These are phyloP conservation scores for Ceratobasidium sp. DNA, from an alignment of 1,284 basidiomycete species.

Conservation along the genomic window DNA sequence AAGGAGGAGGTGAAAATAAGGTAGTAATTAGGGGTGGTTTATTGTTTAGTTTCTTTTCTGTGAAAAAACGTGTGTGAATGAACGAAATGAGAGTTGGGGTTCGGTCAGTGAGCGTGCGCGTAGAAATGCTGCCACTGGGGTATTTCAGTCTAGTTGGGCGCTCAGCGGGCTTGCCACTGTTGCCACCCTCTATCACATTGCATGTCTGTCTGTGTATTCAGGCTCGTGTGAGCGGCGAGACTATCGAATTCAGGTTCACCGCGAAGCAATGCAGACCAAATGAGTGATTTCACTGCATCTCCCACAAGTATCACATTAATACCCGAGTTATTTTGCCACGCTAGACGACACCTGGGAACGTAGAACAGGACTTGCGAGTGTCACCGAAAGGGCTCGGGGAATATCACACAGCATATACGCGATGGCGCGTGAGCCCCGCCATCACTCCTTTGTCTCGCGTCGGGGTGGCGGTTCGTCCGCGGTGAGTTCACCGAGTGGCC, in stretches of 20 bases:
- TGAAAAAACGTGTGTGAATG: neutral
- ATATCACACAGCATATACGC: neutral
- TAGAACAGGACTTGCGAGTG: neutral
- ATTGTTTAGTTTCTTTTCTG: neutral
- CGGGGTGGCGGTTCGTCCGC: neutral
- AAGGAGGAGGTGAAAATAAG: neutral
- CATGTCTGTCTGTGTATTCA: too few species aligned
- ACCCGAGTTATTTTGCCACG: neutral
- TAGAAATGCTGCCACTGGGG: too few species aligned
- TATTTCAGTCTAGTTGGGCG: too few species aligned
- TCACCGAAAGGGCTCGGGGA: neutral
- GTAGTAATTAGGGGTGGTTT: neutral
- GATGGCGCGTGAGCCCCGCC: neutral
- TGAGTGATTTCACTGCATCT: neutral
- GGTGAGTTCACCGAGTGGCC: too few species aligned
- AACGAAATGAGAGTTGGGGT: too few species aligned
- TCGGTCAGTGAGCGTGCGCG: too few species aligned
- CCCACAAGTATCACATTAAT: neutral
- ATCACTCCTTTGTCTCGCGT: neutral
- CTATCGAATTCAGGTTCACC: too few species aligned
- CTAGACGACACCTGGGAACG: neutral
- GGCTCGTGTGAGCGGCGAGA: too few species aligned
- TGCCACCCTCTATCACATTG: too few species aligned
- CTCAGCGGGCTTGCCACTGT: too few species aligned
- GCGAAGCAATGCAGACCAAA: neutral